A percentile compares a stretch with the other conserved stretches of the same genome.
Conservation (phyloP, 129 eudicot genomes). For the Mikania micrantha region DNA sequence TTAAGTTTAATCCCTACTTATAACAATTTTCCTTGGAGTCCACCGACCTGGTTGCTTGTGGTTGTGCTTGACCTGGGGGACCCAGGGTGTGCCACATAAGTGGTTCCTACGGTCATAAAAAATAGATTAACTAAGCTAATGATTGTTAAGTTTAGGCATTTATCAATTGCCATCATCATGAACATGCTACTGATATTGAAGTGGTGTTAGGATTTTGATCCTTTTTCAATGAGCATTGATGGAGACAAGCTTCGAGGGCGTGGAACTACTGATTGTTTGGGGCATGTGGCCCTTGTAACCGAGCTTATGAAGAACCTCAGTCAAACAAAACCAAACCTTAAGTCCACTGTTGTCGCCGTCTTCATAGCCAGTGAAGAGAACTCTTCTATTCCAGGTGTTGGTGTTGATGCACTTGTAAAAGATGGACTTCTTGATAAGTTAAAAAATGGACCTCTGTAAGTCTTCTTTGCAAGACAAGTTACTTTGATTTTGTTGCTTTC, state of each 20-base stretch:
- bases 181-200: background rate
- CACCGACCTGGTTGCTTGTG: no score
- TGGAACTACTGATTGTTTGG: conserved; percentile 96
- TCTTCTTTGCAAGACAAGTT: background rate
- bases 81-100: no score
- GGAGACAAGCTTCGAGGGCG: conserved; percentile 93
- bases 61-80: no score
- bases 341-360: conserved; percentile 95
- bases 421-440: conserved; percentile 77
- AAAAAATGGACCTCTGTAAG: conserved; percentile 88
- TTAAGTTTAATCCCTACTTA: no score
- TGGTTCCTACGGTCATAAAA: no score
- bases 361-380: conserved; percentile 95
- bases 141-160: no score
- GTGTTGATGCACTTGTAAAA: conserved; percentile 90
- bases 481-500: background rate
- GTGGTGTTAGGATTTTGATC: conserved; percentile 69
- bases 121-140: no score
- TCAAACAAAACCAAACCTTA: conserved; percentile 75
- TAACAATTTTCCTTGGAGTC: no score
- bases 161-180: no score
- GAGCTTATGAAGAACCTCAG: conserved; percentile 82
- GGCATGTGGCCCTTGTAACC: conserved; percentile 93
- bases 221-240: conserved; percentile 75
- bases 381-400: conserved; percentile 92